Base-by-base conservation (phyloP, 108 stramenopile species). In the Skeletonema tropicum region DNA sequence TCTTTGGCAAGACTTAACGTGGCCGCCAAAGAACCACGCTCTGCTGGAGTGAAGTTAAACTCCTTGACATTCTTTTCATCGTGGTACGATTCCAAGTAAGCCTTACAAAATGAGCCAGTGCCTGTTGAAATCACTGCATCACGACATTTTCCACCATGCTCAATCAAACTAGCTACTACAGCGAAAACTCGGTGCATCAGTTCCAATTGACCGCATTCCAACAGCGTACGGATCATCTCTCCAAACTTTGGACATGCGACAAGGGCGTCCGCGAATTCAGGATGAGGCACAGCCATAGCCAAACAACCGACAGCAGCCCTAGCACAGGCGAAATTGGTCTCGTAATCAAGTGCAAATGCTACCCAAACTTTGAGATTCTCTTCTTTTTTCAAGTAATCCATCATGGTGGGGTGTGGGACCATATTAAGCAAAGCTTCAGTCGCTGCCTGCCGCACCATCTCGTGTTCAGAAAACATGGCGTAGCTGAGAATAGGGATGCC, bases 381-480 rank as follows among this genome's bases (percentile, higher is more conserved):
- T 15, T 77, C 66, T 49, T 92, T 83, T 31, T 39, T 19, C 42
- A 98, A 79, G 70, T 90, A 67, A 57, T 92, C 72, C 77, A 97
- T 83, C 74, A 97, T 85, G 31, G 83, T 68, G 35, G 91, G 83
- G 76, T 95, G 85, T 10, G 88, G 88, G 0, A 96, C 75, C 82
- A 99, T 82, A 83, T 99, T 99, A 74, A 86, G 82, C 82, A 98
- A 57, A 25, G 96, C 94, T 85, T 99, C 98, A 13, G 98, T 98
- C 23, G 97, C 96, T 23, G 99, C 98, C 57, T 90, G 85, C 38
- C 97, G 87, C 9, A 99, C 97, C 94, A 98, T 81, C 33, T 87
- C 88, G 66, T 99, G 94, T 57, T 98, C 97, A 11, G 91, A 90
- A 82, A 96, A 98, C 97, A 95, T 97, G 68, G 92, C 85, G 79